phyloP scores from a whole-genome alignment of 768 basidiomycete species.

The Kwoniella sp. region DNA sequence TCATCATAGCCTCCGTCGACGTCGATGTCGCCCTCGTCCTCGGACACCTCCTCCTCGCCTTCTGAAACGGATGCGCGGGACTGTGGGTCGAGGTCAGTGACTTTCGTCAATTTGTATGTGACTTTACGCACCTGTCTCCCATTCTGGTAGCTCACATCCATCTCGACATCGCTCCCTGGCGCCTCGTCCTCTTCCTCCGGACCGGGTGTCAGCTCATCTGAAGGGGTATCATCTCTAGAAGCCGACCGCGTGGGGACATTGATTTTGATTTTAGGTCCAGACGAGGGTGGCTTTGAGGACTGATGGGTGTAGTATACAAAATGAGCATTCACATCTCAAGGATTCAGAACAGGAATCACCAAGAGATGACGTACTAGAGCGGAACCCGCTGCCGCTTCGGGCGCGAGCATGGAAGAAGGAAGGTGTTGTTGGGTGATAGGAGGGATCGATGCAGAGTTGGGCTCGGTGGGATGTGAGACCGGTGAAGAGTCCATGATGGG shows the following conservation, averaged over 20 bases:
- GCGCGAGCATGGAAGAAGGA: constrained; percentile 35
- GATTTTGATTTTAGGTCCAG: constrained; percentile 22
- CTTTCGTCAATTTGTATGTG: not conserved
- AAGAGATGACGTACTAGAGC: not conserved
- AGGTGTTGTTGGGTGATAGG: constrained; percentile 25
- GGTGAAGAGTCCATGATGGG: constrained; percentile 20
- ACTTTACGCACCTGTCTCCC: constrained; percentile 8
- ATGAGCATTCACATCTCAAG: no score
- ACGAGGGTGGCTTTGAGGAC: constrained; percentile 15
- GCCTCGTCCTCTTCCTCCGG: constrained; percentile 27
- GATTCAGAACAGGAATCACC: no score
- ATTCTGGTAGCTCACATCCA: constrained; percentile 10
- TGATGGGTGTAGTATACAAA: no score
- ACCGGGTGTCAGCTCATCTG: constrained; percentile 41
- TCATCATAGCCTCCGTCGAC: constrained; percentile 31
- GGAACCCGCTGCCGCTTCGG: constrained; percentile 4
- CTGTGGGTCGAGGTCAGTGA: not conserved
- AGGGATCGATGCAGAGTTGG: constrained; percentile 11
- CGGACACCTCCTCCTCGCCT: constrained; percentile 28
- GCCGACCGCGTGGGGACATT: constrained; percentile 23
- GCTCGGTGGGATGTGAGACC: constrained; percentile 17
- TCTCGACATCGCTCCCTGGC: constrained; percentile 16
- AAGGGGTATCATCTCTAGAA: constrained; percentile 14
- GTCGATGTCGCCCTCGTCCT: constrained; percentile 18
- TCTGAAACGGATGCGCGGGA: constrained; percentile 17